Evolutionary conservation across 2,329 filamentous ascomycete species (phyloP).

Genomic region (Colletotrichum phormii): DNA sequence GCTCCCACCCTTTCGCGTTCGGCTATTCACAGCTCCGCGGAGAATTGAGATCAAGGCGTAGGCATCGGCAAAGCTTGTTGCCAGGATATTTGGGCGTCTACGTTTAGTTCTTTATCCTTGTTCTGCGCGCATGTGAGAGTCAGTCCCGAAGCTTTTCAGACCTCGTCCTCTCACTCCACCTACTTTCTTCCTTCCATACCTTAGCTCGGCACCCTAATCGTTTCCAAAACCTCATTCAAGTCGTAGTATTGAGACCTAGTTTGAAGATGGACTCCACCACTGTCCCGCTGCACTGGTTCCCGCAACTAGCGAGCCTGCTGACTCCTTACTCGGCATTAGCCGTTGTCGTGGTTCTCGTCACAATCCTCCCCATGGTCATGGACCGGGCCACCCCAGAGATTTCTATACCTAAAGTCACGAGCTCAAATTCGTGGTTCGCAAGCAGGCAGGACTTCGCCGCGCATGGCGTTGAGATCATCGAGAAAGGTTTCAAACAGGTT

Average conservation of each 20-base stretch:
- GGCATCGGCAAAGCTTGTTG: not conserved
- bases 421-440: conserved; percentile 28
- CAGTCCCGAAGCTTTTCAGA: no score
- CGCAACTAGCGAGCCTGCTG: not conserved
- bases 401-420: conserved; percentile 17
- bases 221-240: not conserved
- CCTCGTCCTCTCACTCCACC: not conserved
- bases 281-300: not conserved
- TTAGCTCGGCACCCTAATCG: no score
- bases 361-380: not conserved
- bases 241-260: not conserved
- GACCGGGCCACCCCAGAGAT: not conserved
- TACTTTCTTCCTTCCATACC: not conserved
- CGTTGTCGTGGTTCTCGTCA: not conserved
- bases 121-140: not conserved
- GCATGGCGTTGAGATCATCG: conserved; percentile 32
- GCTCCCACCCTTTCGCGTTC: not conserved
- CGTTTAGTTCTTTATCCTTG: not conserved
- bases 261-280: conserved; percentile 10
- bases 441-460: conserved; percentile 20
- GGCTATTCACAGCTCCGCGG: not conserved
- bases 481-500: conserved; percentile 19
- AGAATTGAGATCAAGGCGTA: not conserved
- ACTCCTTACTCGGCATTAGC: not conserved
- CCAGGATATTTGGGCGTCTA: not conserved